Conservation (phyloP, 176 grass and related monocot species). For the Oryza punctata region DNA sequence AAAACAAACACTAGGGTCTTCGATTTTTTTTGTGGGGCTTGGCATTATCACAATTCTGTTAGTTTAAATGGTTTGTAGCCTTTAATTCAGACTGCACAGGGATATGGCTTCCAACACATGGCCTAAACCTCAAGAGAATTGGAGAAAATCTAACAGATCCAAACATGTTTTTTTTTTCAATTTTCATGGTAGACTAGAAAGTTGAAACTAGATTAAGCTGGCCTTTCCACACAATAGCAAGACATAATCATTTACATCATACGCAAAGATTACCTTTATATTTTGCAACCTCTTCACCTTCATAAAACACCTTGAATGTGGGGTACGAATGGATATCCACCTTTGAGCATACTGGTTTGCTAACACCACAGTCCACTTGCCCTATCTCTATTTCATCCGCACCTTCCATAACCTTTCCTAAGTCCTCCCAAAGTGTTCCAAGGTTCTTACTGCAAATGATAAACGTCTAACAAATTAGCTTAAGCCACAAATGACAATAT, state of each 20-base stretch:
- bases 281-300: slow-evolving; percentile 85
- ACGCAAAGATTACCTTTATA: slow-evolving; percentile 70
- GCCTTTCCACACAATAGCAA: not conserved
- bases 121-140: not conserved
- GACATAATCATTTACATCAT: not conserved
- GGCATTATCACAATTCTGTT: not conserved
- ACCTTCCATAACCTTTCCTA: slow-evolving; percentile 74
- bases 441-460: slow-evolving; percentile 77
- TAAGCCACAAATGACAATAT: not conserved
- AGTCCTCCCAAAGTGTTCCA: slow-evolving; percentile 91
- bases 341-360: slow-evolving; percentile 88
- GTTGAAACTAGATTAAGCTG: not conserved
- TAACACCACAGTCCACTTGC: slow-evolving; percentile 74
- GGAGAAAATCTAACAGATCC: not conserved
- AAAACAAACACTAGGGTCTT: not conserved
- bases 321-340: slow-evolving; percentile 92
- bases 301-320: slow-evolving; percentile 91
- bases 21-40: not conserved
- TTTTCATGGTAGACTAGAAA: slow-evolving; percentile 6
- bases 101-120: not conserved
- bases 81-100: not conserved
- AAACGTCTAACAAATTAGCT: slow-evolving; percentile 10
- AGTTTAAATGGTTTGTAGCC: not conserved
- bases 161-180: not conserved
- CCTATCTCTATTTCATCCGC: slow-evolving; percentile 94